phyloP scores from a whole-genome alignment of 352 stramenopile species.

The Phytophthora uliginosa region DNA sequence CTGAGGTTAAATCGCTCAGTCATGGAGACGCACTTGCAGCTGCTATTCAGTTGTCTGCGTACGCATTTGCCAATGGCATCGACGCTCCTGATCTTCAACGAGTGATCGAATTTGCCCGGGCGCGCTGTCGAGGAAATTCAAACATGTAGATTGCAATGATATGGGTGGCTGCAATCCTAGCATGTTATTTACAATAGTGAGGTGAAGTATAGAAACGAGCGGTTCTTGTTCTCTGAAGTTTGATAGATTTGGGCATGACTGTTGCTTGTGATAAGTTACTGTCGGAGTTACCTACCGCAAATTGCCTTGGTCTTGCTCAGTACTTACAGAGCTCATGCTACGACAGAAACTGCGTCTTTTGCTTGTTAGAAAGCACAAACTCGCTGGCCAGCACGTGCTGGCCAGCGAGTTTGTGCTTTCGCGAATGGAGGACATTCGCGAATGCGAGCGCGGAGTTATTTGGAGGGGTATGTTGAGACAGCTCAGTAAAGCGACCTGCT shows the following conservation, averaged over 20 bases:
- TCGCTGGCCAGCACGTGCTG: constrained; percentile 11
- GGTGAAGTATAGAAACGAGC: not conserved
- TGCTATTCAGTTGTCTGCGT: constrained; percentile 23
- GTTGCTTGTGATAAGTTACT: not conserved
- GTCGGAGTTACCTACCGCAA: not conserved
- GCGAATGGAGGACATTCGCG: too few species aligned
- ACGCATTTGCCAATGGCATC: constrained; percentile 32
- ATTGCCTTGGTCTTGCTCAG: not conserved
- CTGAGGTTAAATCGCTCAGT: constrained; percentile 10
- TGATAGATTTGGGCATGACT: not conserved
- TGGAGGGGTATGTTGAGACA: constrained; percentile 4
- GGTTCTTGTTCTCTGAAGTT: not conserved
- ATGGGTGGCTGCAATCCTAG: not conserved
- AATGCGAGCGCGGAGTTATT: constrained; percentile 39
- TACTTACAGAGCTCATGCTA: not conserved
- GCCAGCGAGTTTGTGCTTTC: too few species aligned
- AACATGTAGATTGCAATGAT: not conserved
- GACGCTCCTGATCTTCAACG: constrained; percentile 17
- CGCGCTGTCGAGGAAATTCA: constrained; percentile 7
- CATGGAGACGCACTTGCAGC: constrained; percentile 25
- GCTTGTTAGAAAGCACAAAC: not conserved
- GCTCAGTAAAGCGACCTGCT: constrained; percentile 26
- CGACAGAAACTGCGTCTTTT: constrained; percentile 13
- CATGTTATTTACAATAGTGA: not conserved
- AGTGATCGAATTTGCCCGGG: constrained; percentile 23